Base-by-base conservation (phyloP, 2,329 filamentous ascomycete species). In the Colletotrichum lupini region DNA sequence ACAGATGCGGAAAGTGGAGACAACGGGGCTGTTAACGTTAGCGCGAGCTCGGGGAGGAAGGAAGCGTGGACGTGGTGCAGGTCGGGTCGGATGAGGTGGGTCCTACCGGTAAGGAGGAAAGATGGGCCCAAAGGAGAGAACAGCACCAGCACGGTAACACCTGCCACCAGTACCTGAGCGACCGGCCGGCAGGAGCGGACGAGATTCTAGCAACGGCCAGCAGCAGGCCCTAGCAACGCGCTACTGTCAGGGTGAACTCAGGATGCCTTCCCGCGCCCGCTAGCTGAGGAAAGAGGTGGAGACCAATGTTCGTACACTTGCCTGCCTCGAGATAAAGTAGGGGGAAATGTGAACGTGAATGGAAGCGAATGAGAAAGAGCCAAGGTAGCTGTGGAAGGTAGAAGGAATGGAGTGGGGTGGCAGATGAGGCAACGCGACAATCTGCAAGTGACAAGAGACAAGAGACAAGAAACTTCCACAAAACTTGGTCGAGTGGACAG, bases 81-180 rank as follows among this genome's bases (percentile, higher is more conserved):
- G 65, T 59, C 30, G 52, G 46, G 69, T 32, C 70, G 32, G 32
- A 11, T 35, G 32, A 35, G 32, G 37, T 42, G 37, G 37, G 37
- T 42, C 37, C 37, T 42, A 26, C 26, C 4, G 26, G 26, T 26
- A 42, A 42, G 37, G 37, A 42, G 37, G 60, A 65, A 73, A 73
- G 67, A 73, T 58, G 66, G 71, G 56, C 32, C 71, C 28, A 35
- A 65, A 59, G 63, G 71, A 73, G 71, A 73, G 59, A 73, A 73
- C 67, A 70, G 67, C 35, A 57, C 59, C 42, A 58, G 28, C 58
- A 42, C 67, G 11, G 11, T 59, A 59, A 49, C 60, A 52, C 53
- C 28, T 65, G 30, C 19, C 19, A 56, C 59, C 30, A 42, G 46
- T 22, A 37, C 26, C 24, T 42, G 37, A 16, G 22, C 42, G n/a